Evolutionary conservation across 176 grass and related monocot genomes (phyloP).

Genomic region (Pontederia paniculata): DNA sequence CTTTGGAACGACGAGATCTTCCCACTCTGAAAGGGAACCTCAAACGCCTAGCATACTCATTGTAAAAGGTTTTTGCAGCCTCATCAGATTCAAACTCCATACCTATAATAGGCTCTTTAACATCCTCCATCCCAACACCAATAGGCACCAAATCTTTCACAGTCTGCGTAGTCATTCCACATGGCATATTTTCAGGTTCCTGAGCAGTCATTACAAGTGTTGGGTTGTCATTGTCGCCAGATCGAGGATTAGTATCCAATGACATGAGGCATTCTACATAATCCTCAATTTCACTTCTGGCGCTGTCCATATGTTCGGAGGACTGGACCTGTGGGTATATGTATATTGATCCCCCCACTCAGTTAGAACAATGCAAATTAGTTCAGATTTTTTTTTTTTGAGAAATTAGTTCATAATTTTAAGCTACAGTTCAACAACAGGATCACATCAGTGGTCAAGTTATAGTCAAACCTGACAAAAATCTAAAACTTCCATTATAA

Average conservation of each 20-base stretch:
- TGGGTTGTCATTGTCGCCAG: slow-evolving; percentile 24
- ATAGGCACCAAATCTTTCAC: slow-evolving; percentile 20
- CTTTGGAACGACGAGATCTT: slow-evolving; percentile 75
- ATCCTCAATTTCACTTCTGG: slow-evolving; percentile 55
- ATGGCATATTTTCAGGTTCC: slow-evolving; percentile 11
- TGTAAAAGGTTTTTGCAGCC: slow-evolving; percentile 73
- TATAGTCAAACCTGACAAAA: too few relatives aligned
- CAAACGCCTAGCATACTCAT: slow-evolving; percentile 56
- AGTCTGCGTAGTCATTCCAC: slow-evolving; percentile 13
- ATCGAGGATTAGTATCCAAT: slow-evolving; percentile 47
- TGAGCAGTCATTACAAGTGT: slow-evolving; percentile 26
- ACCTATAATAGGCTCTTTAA: slow-evolving; percentile 44
- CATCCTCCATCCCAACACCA: slow-evolving; percentile 11
- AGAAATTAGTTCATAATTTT: too few relatives aligned
- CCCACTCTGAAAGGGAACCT: slow-evolving; percentile 77
- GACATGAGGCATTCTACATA: slow-evolving; percentile 90
- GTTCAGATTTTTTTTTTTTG: too few relatives aligned
- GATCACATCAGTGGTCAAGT: too few relatives aligned
- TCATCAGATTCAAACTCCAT: slow-evolving; percentile 75
- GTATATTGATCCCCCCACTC: background rate
- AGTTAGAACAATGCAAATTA: background rate
- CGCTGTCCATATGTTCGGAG: slow-evolving; percentile 31
- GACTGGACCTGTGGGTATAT: background rate
- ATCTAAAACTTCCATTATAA: too few relatives aligned
- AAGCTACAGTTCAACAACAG: too few relatives aligned